These are phyloP conservation scores for Pythium angustatum DNA, from an alignment of 352 stramenopile species.

Conservation along the genomic window DNA sequence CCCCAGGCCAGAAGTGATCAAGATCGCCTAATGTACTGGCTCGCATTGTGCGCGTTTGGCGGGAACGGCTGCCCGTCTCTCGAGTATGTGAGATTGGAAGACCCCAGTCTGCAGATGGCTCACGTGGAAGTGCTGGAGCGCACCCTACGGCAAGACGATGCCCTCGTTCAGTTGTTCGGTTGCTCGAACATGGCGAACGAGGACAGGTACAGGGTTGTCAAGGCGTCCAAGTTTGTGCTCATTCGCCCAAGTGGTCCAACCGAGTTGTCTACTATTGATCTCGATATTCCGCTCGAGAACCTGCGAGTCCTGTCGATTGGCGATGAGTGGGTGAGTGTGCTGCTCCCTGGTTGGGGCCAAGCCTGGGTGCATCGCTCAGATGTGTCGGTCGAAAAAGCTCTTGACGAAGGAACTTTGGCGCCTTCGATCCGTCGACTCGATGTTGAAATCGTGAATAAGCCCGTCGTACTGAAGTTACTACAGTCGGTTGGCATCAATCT, in stretches of 20 bases:
- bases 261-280: not conserved
- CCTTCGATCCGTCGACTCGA: too few relatives aligned
- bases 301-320: not conserved
- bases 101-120: not conserved
- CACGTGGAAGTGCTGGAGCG: not conserved
- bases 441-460: too few relatives aligned
- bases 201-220: not conserved
- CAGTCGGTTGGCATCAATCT: too few relatives aligned
- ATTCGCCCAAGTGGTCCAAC: not conserved
- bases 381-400: too few relatives aligned
- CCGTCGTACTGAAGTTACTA: too few relatives aligned
- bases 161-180: not conserved
- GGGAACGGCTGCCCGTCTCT: not conserved
- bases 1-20: not conserved
- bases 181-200: not conserved
- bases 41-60: not conserved
- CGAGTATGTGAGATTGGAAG: not conserved
- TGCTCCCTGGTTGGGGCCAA: constrained; percentile 2
- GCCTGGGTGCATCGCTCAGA: not conserved
- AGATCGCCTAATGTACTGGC: not conserved
- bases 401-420: too few relatives aligned
- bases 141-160: not conserved
- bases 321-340: not conserved
- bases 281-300: not conserved
- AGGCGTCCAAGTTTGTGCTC: not conserved